Evolutionary conservation across 345 rosid genomes (phyloP), one percentile per base, ranked within the genome.

Genomic region (Kernera saxatilis): DNA sequence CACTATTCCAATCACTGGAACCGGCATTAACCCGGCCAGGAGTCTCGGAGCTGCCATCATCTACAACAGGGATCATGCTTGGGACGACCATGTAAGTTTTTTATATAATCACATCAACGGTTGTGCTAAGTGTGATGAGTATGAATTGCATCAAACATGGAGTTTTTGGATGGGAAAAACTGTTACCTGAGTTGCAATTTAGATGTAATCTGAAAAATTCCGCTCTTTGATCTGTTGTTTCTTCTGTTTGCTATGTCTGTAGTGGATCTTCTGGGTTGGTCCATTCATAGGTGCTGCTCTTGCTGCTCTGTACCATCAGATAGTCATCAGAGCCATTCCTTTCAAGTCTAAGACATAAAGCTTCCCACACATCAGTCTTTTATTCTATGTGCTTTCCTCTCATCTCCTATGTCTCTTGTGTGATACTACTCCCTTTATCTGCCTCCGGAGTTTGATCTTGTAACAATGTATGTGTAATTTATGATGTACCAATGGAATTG

Each of bases 181-280:
- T 0, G 2, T 11, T 17, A 6, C 17, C 12, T 67, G 6, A 39
- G 35, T 5, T 54, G 29, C 13, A 33, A 33, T 37, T 15, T 23
- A 25, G 17, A 18, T 12, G 1, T 5, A 51, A 41, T 52, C 10
- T n/a, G 1, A 18, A 37, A 29, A 37, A 29, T 2, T 23, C 23
- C 0, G 23, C 11, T 36, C 15, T 35, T 52, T 40, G 9, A 36
- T 23, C 10, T 14, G 22, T 22, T 65, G 6, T 64, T 15, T 33
- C 6, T 26, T 17, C 23, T 58, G 54, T 30, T 41, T 44, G 13
- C 0, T 13, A 0, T 64, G 50, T 17, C 57, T 67, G 43, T 81
- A 87, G 88, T 87, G 92, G 92, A 77, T 87, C 64, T 87, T 87
- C 84, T 87, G 92, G 92, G 86, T 85, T 9, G 92, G 90, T 45